These are phyloP conservation scores for Helotiales sp. DNA, from an alignment of 2,329 filamentous ascomycete species.

Conservation along the genomic window DNA sequence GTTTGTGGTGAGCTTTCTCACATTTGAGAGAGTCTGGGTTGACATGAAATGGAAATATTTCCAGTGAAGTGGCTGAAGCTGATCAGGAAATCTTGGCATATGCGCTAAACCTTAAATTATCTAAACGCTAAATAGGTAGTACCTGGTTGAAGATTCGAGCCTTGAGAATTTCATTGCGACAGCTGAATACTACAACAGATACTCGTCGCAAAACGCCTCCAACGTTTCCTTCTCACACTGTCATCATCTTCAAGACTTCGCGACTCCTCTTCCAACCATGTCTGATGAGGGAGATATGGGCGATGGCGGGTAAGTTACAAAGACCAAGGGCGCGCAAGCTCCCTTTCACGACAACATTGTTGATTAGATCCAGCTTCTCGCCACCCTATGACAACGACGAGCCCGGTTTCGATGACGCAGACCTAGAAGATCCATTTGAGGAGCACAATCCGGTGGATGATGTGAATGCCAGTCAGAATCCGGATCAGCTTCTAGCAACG, in stretches of 20 bases:
- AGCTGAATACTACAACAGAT: background rate
- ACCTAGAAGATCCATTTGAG: constrained; percentile 58
- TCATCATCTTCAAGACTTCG: background rate
- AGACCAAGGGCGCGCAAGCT: background rate
- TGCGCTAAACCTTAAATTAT: constrained; percentile 18
- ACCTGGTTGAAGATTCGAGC: background rate
- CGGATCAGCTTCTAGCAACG: constrained; percentile 50
- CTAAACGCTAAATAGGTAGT: background rate
- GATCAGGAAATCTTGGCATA: constrained; percentile 20
- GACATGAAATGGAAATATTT: constrained; percentile 4
- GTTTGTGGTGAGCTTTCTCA: background rate
- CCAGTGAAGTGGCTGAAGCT: constrained; percentile 18
- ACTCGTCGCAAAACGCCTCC: background rate
- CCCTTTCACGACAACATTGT: background rate
- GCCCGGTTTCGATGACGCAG: constrained; percentile 66
- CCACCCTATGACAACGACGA: constrained; percentile 66
- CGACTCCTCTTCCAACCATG: constrained; percentile 16
- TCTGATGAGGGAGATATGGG: constrained; percentile 28
- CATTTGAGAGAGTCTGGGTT: constrained; percentile 17
- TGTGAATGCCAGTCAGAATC: constrained; percentile 60
- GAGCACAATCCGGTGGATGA: constrained; percentile 57
- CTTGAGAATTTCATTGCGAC: constrained; percentile 3
- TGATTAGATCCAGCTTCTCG: constrained; percentile 22
- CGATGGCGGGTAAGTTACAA: constrained; percentile 24
- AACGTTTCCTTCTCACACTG: background rate